A percentile compares a stretch with the other conserved stretches of the same genome.
These are phyloP conservation scores for Gonapodya sp. DNA, from an alignment of 192 early-diverging fungal genomes.

Conservation along the genomic window DNA sequence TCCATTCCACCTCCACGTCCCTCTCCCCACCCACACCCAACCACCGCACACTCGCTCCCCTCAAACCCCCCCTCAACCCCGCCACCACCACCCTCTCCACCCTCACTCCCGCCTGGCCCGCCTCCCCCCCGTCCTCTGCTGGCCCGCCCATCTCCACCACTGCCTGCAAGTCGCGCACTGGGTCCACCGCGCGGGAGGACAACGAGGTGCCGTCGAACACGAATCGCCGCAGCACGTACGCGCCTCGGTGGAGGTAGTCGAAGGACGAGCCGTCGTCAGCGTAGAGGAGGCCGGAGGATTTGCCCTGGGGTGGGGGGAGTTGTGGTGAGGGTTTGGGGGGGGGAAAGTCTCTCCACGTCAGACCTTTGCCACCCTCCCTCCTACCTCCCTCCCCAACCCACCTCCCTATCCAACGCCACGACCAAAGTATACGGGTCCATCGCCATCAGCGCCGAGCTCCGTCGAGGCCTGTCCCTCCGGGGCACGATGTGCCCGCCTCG, in stretches of 20 bases:
- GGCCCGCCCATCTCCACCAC: slow-evolving; percentile 14
- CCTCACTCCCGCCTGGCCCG: slow-evolving; percentile 15
- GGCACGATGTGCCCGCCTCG: slow-evolving; percentile 88
- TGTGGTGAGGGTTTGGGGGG: not conserved
- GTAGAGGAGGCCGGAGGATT: slow-evolving; percentile 72
- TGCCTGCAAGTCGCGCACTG: not conserved
- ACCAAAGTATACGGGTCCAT: slow-evolving; percentile 87
- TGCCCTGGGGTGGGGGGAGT: slow-evolving; percentile 29
- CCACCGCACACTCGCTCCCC: too few relatives aligned
- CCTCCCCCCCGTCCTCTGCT: not conserved
- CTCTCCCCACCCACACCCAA: too few relatives aligned
- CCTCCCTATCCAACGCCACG: slow-evolving; percentile 60
- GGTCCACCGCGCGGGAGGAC: not conserved
- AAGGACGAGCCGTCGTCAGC: slow-evolving; percentile 85
- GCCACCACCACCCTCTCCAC: slow-evolving; percentile 47
- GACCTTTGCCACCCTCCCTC: too few relatives aligned
- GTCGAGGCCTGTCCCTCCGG: slow-evolving; percentile 71
- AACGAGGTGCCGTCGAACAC: slow-evolving; percentile 30
- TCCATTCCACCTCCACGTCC: too few relatives aligned
- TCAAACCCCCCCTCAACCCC: slow-evolving; percentile 24
- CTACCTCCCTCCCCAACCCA: too few relatives aligned
- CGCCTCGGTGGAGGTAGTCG: slow-evolving; percentile 46
- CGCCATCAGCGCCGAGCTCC: slow-evolving; percentile 66
- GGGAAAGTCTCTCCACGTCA: not conserved
- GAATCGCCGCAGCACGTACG: slow-evolving; percentile 54